Conservation (phyloP, 2,329 filamentous ascomycete species). For the Paraconiothyrium sp. region DNA sequence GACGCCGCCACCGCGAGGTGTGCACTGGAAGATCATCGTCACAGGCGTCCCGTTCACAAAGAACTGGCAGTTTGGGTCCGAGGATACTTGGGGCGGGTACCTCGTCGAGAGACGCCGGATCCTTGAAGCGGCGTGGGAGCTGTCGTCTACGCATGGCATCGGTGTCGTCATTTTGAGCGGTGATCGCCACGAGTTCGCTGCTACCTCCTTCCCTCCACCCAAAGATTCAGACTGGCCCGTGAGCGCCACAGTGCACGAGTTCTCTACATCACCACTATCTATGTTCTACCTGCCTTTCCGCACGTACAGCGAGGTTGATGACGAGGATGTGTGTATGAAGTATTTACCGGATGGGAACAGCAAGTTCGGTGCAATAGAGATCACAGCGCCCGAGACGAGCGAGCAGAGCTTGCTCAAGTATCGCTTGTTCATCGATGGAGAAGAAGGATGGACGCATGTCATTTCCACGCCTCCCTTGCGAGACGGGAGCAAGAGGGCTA, state of each 20-base stretch:
- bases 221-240: conserved; percentile 65
- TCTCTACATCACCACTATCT: conserved; percentile 87
- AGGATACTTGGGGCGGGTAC: conserved; percentile 96
- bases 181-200: conserved; percentile 96
- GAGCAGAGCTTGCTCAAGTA: conserved; percentile 81
- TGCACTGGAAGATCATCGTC: conserved; percentile 93
- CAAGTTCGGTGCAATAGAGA: conserved; percentile 86
- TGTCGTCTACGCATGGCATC: conserved; percentile 72
- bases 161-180: conserved; percentile 88
- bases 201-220: conserved; percentile 76
- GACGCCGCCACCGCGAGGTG: conserved; percentile 75
- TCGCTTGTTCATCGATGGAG: conserved; percentile 81
- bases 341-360: conserved; percentile 87
- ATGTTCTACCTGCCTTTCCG: conserved; percentile 92
- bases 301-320: conserved; percentile 83
- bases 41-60: conserved; percentile 95
- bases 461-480: conserved; percentile 55
- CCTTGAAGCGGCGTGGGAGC: conserved; percentile 92
- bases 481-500: conserved; percentile 52
- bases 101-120: conserved; percentile 79
- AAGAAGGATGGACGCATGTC: conserved; percentile 75
- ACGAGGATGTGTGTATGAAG: conserved; percentile 85
- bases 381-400: conserved; percentile 71
- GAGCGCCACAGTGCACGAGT: conserved; percentile 75
- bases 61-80: conserved; percentile 89